These are phyloP conservation scores for Acarospora socialis DNA, from an alignment of 2,329 filamentous ascomycete genomes.

Conservation along the genomic window DNA sequence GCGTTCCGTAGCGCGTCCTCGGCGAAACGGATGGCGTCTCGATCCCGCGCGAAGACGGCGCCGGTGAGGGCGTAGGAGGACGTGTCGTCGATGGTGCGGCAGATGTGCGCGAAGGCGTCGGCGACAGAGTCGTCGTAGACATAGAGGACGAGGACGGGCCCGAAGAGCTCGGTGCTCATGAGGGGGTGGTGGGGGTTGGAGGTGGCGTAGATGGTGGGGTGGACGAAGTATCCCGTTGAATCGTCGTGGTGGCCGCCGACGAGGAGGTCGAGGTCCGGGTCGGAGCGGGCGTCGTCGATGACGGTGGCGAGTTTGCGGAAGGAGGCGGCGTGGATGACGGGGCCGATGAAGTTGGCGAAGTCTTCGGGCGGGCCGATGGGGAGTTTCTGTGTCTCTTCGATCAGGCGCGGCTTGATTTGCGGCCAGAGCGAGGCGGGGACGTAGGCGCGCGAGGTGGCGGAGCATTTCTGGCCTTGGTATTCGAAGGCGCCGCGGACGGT, in stretches of 20 bases:
- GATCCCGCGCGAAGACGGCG: conserved; percentile 58
- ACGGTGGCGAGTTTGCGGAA: conserved; percentile 67
- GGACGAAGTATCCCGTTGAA: conserved; percentile 66
- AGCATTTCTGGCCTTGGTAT: conserved; percentile 86
- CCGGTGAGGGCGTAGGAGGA: conserved; percentile 69
- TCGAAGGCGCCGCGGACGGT: conserved; percentile 81
- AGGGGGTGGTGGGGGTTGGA: conserved; percentile 60
- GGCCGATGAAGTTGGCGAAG: conserved; percentile 69
- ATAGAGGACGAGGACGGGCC: conserved; percentile 59
- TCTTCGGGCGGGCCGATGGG: conserved; percentile 56
- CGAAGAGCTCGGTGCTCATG: conserved; percentile 68
- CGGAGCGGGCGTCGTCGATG: conserved; percentile 67
- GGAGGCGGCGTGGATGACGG: conserved; percentile 67
- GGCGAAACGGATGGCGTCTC: conserved; percentile 49
- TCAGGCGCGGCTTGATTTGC: conserved; percentile 52
- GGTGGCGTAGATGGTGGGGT: conserved; percentile 69
- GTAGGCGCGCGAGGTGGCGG: conserved; percentile 67
- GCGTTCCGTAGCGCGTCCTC: conserved; percentile 58
- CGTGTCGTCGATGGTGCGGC: conserved; percentile 52
- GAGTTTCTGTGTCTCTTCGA: conserved; percentile 54
- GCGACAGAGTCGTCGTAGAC: conserved; percentile 62
- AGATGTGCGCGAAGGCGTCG: conserved; percentile 42
- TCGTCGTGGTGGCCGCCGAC: conserved; percentile 65
- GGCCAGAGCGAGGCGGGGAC: conserved; percentile 62
- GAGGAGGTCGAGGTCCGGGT: conserved; percentile 57